phyloP scores from a whole-genome alignment of 768 basidiomycete species.

The Gautieria morchelliformis region DNA sequence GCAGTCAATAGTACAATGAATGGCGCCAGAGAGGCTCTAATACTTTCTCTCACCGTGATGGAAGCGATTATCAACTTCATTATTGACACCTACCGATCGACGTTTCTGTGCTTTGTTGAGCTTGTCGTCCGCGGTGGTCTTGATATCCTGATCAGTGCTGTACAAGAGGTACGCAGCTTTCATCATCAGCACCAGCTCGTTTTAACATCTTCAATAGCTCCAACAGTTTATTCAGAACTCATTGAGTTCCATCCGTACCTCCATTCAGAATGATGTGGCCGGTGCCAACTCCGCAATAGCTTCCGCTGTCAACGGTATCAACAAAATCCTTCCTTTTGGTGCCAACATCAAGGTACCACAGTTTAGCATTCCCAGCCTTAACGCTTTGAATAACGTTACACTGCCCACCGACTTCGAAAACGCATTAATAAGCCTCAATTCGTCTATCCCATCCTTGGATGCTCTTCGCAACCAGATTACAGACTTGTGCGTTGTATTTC shows the following conservation, averaged over 20 bases:
- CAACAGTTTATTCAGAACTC: conserved; percentile 46
- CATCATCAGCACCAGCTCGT: background rate
- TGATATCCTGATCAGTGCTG: conserved; percentile 69
- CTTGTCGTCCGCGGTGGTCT: conserved; percentile 77
- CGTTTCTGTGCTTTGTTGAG: conserved; percentile 90
- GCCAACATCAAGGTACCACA: conserved; percentile 55
- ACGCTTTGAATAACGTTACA: conserved; percentile 64
- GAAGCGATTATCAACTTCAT: conserved; percentile 87
- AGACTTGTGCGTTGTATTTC: conserved; percentile 43
- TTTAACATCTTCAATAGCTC: conserved; percentile 35
- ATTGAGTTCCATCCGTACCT: conserved; percentile 49
- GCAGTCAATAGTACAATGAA: conserved; percentile 73
- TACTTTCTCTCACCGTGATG: conserved; percentile 71
- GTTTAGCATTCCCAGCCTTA: conserved; percentile 67
- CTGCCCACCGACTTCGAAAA: conserved; percentile 72
- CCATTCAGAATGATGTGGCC: conserved; percentile 62
- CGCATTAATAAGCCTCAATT: conserved; percentile 67
- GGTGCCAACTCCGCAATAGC: conserved; percentile 61
- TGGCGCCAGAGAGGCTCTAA: conserved; percentile 63
- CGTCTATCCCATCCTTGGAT: conserved; percentile 66
- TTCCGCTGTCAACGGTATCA: conserved; percentile 54
- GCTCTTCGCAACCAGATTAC: conserved; percentile 63
- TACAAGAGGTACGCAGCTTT: conserved; percentile 56
- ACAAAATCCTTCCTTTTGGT: conserved; percentile 66
- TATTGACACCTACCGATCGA: conserved; percentile 85